Conservation (phyloP, 75 land plant species). For the Cupressus sempervirens region DNA sequence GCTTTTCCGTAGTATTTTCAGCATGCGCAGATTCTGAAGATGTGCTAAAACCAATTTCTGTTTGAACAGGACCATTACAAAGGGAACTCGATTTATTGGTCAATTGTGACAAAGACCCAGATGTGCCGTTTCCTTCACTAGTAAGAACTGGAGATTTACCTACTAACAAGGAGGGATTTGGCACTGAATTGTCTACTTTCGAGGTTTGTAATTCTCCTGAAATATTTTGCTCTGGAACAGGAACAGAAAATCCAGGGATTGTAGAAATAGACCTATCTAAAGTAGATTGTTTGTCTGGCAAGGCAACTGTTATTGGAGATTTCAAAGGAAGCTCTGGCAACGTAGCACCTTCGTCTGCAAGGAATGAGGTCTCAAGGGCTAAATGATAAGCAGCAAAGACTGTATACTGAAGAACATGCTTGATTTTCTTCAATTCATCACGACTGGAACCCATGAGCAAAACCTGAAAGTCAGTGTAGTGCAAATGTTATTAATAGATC, state of each 20-base stretch:
- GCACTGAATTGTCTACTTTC: background rate
- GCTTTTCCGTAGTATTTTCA: background rate
- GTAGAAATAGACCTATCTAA: constrained; percentile 17
- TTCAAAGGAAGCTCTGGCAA: constrained; percentile 48
- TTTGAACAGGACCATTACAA: constrained; percentile 1
- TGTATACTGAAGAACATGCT: constrained; percentile 74
- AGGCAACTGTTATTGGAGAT: constrained; percentile 20
- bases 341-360: constrained; percentile 91
- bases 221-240: background rate
- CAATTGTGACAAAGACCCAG: background rate
- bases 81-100: background rate
- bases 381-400: constrained; percentile 91
- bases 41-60: background rate
- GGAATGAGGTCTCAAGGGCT: constrained; percentile 87
- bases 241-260: background rate
- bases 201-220: background rate
- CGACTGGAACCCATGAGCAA: constrained; percentile 56
- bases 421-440: constrained; percentile 77
- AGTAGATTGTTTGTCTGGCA: constrained; percentile 29
- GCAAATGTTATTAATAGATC: background rate
- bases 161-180: background rate
- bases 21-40: background rate
- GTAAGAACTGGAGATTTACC: background rate
- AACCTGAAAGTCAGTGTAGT: constrained; percentile 35
- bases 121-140: background rate